A percentile compares a stretch with the other conserved stretches of the same genome.
phyloP scores from a whole-genome alignment of 768 basidiomycete species.

The Collybiopsis luxurians region DNA sequence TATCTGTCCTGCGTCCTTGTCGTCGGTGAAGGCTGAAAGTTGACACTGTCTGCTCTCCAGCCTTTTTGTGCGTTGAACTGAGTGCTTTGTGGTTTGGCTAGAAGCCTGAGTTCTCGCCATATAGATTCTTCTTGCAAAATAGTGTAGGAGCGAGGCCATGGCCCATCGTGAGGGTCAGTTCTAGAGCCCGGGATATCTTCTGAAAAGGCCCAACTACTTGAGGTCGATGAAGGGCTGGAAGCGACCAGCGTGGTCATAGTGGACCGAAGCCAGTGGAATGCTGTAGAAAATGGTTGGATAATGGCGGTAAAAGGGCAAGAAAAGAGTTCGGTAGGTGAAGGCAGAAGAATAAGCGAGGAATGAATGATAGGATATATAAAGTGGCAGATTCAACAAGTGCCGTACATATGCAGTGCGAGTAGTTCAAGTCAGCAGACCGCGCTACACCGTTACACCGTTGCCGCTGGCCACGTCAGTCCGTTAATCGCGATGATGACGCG shows the following conservation, averaged over 20 bases:
- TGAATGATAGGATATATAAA: no score
- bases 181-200: slow-evolving; percentile 63
- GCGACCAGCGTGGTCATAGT: slow-evolving; percentile 1
- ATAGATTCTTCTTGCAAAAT: slow-evolving; percentile 48
- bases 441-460: no score
- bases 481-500: no score
- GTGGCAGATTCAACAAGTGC: background rate
- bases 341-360: no score
- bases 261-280: slow-evolving; percentile 4
- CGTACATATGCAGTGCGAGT: background rate
- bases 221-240: background rate
- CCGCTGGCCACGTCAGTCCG: no score
- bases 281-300: background rate
- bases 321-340: background rate
- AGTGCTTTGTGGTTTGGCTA: slow-evolving; percentile 50
- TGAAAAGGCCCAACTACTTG: slow-evolving; percentile 40
- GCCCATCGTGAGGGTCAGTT: slow-evolving; percentile 58
- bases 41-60: slow-evolving; percentile 55
- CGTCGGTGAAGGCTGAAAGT: slow-evolving; percentile 61
- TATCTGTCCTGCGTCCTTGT: slow-evolving; percentile 64
- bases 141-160: slow-evolving; percentile 61
- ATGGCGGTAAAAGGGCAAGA: background rate
- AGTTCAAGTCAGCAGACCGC: slow-evolving; percentile 4
- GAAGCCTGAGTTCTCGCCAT: slow-evolving; percentile 47
- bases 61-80: slow-evolving; percentile 30